phyloP scores from a whole-genome alignment of 139 green algal genomes.

The Volvox africanus region DNA sequence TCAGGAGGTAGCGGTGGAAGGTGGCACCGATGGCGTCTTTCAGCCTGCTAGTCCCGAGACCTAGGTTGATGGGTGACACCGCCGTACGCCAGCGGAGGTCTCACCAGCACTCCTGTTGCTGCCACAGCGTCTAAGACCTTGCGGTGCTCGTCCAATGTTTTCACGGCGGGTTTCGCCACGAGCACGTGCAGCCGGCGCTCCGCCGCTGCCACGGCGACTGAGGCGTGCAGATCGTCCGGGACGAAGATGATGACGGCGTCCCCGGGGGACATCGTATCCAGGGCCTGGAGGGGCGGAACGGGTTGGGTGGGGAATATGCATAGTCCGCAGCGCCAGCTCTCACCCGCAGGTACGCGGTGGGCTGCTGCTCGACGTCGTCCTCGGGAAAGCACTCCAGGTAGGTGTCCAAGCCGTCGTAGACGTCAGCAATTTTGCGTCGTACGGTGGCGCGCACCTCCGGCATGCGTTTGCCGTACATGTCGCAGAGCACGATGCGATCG shows the following conservation, averaged over 20 bases:
- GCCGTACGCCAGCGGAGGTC: neutral
- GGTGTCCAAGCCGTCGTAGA: conserved; percentile 65
- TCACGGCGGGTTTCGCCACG: conserved; percentile 75
- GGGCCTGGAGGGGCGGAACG: conserved; percentile 33
- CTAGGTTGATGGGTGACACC: neutral
- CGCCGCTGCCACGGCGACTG: conserved; percentile 58
- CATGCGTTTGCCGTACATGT: conserved; percentile 63
- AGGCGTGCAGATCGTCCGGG: conserved; percentile 71
- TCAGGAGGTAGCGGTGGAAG: neutral
- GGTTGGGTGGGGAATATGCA: neutral
- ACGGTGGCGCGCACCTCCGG: conserved; percentile 60
- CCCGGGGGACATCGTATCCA: conserved; percentile 56
- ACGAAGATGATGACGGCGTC: conserved; percentile 77
- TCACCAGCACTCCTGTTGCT: conserved; percentile 57
- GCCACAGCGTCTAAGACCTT: conserved; percentile 59
- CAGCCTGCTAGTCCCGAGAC: too few species aligned
- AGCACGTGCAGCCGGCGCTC: conserved; percentile 72
- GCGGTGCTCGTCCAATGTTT: conserved; percentile 68
- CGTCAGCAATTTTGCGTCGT: conserved; percentile 57
- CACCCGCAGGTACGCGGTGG: conserved; percentile 57
- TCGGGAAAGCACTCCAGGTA: conserved; percentile 58
- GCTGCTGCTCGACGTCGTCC: conserved; percentile 68
- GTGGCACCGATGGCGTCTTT: neutral
- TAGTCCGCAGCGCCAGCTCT: neutral
- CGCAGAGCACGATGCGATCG: conserved; percentile 61